Percentiles rank a stretch among this genome's conserved stretches.
Evolutionary conservation across 306 rosid species (phyloP).

Genomic region (Quercus engelmannii): DNA sequence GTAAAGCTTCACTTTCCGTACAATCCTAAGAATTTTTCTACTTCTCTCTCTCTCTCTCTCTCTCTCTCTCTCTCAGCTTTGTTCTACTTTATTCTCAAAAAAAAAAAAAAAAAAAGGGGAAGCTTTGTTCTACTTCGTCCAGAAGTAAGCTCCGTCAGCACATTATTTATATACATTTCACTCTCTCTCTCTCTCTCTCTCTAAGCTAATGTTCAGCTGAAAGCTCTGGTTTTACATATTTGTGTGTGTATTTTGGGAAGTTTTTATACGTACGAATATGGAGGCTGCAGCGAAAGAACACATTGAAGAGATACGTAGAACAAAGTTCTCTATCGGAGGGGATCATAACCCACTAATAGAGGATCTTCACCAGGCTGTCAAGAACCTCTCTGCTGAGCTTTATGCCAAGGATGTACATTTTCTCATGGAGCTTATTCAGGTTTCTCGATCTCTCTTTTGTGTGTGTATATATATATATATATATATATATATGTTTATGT

Average conservation of each 20-base stretch:
- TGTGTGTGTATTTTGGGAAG: not conserved
- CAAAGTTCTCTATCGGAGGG: conserved; percentile 61
- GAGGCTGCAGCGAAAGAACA: conserved; percentile 33
- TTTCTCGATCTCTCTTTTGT: not conserved
- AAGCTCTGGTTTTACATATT: not conserved
- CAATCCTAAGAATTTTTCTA: not conserved
- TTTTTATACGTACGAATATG: conserved; percentile 2
- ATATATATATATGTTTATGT: too few relatives aligned
- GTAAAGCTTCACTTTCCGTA: not conserved
- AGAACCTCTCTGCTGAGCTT: conserved; percentile 57
- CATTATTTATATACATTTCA: not conserved
- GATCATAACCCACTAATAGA: conserved; percentile 32
- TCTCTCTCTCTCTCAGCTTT: too few relatives aligned
- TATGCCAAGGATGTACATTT: conserved; percentile 74
- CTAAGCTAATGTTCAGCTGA: not conserved
- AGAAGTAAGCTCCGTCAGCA: not conserved
- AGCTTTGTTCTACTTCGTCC: not conserved
- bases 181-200: not conserved
- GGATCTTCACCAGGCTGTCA: conserved; percentile 59
- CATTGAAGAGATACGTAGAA: conserved; percentile 48
- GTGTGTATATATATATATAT: accelerated
- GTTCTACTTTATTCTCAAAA: not conserved
- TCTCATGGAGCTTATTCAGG: conserved; percentile 85
- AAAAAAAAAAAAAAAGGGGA: too few relatives aligned
- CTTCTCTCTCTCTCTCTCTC: too few relatives aligned